These are phyloP conservation scores for Scenedesmus sp. DNA, from an alignment of 163 green algal genomes.

Conservation along the genomic window DNA sequence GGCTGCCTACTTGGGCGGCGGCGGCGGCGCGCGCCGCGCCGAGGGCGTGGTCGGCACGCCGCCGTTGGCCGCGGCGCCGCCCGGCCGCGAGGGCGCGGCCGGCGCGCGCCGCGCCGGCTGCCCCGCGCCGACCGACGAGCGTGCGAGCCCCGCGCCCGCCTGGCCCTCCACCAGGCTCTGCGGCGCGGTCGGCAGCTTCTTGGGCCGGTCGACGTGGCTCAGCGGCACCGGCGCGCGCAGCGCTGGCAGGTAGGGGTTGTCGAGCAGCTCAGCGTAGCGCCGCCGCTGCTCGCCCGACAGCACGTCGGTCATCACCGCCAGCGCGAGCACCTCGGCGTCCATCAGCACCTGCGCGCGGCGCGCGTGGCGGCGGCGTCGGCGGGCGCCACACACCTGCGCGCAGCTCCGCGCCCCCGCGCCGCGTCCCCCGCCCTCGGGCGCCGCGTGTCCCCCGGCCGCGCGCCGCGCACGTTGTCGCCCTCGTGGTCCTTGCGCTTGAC, in stretches of 20 bases:
- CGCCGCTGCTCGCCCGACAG: slow-evolving; percentile 41
- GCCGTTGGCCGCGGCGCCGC: slow-evolving; percentile 12
- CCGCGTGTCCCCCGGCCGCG: not conserved
- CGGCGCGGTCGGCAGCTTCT: slow-evolving; percentile 47
- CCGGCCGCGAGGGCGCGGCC: not conserved
- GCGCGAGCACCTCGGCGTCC: slow-evolving; percentile 51
- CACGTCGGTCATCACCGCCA: slow-evolving; percentile 48
- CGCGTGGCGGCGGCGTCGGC: too few relatives aligned
- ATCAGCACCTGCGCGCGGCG: slow-evolving; percentile 49
- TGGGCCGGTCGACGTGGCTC: slow-evolving; percentile 45
- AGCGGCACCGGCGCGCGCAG: slow-evolving; percentile 46
- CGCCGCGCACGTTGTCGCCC: slow-evolving; percentile 37
- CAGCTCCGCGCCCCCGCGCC: too few relatives aligned
- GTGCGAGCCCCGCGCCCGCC: not conserved
- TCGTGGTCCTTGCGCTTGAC: slow-evolving; percentile 50
- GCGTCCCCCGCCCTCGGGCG: not conserved
- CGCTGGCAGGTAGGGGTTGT: slow-evolving; percentile 39
- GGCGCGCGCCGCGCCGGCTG: slow-evolving; percentile 7
- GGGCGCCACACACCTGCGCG: too few relatives aligned
- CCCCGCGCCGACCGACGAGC: not conserved
- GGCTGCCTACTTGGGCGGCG: slow-evolving; percentile 29
- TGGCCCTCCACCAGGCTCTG: slow-evolving; percentile 32
- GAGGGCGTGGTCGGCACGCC: slow-evolving; percentile 36
- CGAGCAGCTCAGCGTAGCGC: slow-evolving; percentile 31
- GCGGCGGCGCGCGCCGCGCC: slow-evolving; percentile 31